Conservation (phyloP, 106 monocot species). For the Phalaenopsis equestris region DNA sequence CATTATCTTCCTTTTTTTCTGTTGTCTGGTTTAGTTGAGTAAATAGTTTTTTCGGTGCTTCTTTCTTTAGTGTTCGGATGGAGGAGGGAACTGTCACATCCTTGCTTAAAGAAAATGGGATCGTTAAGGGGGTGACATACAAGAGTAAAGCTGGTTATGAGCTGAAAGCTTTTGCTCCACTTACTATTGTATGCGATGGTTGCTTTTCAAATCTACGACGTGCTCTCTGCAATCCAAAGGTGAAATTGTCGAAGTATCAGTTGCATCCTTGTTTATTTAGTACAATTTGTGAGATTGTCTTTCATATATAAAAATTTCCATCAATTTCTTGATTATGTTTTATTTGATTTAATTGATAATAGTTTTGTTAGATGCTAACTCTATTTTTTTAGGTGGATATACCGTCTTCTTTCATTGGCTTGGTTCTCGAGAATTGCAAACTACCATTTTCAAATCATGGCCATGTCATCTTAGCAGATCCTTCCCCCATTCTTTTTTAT, state of each 20-base stretch:
- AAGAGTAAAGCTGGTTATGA: slow-evolving; percentile 62
- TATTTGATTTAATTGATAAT: too few species aligned
- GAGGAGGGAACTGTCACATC: slow-evolving; percentile 87
- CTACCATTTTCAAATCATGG: slow-evolving; percentile 82
- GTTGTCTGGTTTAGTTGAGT: not conserved
- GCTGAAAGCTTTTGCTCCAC: slow-evolving; percentile 59
- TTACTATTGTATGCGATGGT: slow-evolving; percentile 89
- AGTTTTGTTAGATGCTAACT: not conserved
- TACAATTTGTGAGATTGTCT: too few species aligned
- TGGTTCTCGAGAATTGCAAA: slow-evolving; percentile 74
- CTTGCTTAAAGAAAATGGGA: slow-evolving; percentile 80
- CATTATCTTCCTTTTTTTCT: not conserved
- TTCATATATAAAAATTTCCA: not conserved
- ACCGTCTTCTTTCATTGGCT: slow-evolving; percentile 63
- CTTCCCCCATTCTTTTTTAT: slow-evolving; percentile 86
- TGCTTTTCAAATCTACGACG: slow-evolving; percentile 64
- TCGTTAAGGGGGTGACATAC: slow-evolving; percentile 68
- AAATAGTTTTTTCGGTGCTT: not conserved
- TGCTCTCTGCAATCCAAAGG: slow-evolving; percentile 50
- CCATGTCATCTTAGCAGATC: slow-evolving; percentile 77
- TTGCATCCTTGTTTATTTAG: too few species aligned
- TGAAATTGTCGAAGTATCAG: not conserved
- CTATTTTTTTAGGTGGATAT: slow-evolving; percentile 49
- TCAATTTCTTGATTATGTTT: too few species aligned
- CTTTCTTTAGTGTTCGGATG: slow-evolving; percentile 38